Base-by-base conservation (phyloP, 2,329 filamentous ascomycete species). In the Gnomoniopsis smithogilvyi region DNA sequence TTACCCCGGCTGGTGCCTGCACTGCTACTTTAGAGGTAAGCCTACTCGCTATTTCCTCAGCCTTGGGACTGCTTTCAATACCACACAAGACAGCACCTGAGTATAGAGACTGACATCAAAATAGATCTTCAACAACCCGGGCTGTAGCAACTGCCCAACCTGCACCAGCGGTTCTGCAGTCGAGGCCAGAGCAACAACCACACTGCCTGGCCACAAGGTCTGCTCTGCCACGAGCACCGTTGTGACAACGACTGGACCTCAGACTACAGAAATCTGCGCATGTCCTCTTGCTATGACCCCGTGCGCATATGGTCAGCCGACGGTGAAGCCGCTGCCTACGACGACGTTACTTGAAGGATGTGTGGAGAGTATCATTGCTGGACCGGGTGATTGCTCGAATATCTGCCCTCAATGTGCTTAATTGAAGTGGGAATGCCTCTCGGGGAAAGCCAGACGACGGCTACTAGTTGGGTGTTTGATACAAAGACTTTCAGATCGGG, bases 71-170 rank as follows among this genome's bases (percentile, higher is more conserved):
- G 11, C 14, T 45, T 45, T 6, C 43, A 45, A 8, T 30, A 30
- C 26, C 26, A 30, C 8, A 41, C 38, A 41, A 12, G 15, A 15
- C 38, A 15, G 6, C 12, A 41, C 15, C 12, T 41, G 15, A 21
- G 17, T 19, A n/a, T 12, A 15, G 14, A 12, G 17, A 45, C 3
- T 12, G 14, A 36, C 41, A 10, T 11, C 2, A 12, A 34, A 24
- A 19, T n/a, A 56, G 53, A 17, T 56, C 2, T 10, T 49, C 26
- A 1, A 26, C 26, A 50, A 19, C 21, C 54, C 58, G 1, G 50
- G 46, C 21, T 60, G 58, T 36, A 45, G 49, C 21, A 26, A 38
- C 17, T 60, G 58, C 51, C 11, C 58, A 2, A 38, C 50, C 1
- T 49, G 50, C 19, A 21, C 17, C 14, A 24, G 33, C 41, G 6